Evolutionary conservation across 108 stramenopile genomes (phyloP), one percentile per base, ranked within the genome.

Genomic region (Nannochloropsis oceanica): DNA sequence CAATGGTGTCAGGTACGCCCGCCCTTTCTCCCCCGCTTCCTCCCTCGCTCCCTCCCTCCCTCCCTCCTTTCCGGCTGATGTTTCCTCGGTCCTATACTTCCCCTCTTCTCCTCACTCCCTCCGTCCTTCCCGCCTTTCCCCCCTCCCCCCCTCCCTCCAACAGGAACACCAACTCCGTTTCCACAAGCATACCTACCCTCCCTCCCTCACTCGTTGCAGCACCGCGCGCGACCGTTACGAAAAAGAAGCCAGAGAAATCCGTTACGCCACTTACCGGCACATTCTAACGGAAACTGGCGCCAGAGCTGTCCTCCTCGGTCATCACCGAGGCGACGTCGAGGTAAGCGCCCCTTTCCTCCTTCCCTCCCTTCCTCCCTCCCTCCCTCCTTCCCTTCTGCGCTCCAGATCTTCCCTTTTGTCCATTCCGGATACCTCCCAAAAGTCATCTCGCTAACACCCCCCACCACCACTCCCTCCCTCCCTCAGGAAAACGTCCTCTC

Each of bases 401-500:
- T n/a, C n/a, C n/a, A n/a, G n/a, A n/a, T n/a, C n/a, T n/a, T n/a
- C n/a, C n/a, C n/a, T n/a, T n/a, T n/a, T n/a, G n/a, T n/a, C n/a
- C n/a, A n/a, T n/a, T n/a, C n/a, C n/a, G n/a, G n/a, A n/a, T n/a
- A n/a, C n/a, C n/a, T n/a, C n/a, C n/a, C n/a, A n/a, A n/a, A n/a
- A n/a, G n/a, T n/a, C n/a, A n/a, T n/a, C n/a, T n/a, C n/a, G n/a
- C n/a, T n/a, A n/a, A n/a, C n/a, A n/a, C n/a, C n/a, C n/a, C n/a
- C n/a, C n/a, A n/a, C n/a, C n/a, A n/a, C n/a, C n/a, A n/a, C n/a
- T n/a, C n/a, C n/a, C n/a, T n/a, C n/a, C n/a, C n/a, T n/a, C n/a
- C n/a, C n/a, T n/a, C n/a, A 95, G 82, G 98, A 99, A 86, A 99
- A 99, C 90, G 96, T 97, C 12, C 89, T 99, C 12, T 95, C 95